phyloP scores from a whole-genome alignment of 805 yeast species.

The Grigorovia humatica region DNA sequence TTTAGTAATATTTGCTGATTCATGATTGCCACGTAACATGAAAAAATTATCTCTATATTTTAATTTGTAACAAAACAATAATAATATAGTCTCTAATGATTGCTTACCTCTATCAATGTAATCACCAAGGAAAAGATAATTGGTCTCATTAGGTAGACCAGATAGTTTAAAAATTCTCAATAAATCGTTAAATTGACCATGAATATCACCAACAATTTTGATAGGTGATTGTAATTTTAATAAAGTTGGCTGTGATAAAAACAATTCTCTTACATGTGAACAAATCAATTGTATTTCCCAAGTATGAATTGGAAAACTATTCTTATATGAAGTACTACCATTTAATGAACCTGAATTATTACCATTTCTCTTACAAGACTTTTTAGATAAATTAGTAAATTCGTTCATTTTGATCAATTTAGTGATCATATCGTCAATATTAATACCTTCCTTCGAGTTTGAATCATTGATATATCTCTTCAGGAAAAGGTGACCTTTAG shows the following conservation, averaged over 20 bases:
- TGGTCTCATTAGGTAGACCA: slow-evolving; percentile 91
- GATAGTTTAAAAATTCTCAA: slow-evolving; percentile 85
- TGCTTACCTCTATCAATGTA: slow-evolving; percentile 98
- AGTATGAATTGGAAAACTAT: slow-evolving; percentile 36
- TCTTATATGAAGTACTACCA: slow-evolving; percentile 15
- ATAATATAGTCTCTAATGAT: slow-evolving; percentile 80
- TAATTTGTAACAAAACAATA: slow-evolving; percentile 84
- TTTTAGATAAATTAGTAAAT: background rate
- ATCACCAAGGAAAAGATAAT: slow-evolving; percentile 88
- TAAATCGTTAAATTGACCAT: slow-evolving; percentile 90
- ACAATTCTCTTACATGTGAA: slow-evolving; percentile 47
- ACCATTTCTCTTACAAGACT: background rate
- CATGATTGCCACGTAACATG: slow-evolving; percentile 90
- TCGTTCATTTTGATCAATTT: slow-evolving; percentile 39
- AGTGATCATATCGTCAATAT: slow-evolving; percentile 55
- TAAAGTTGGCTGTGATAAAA: slow-evolving; percentile 54
- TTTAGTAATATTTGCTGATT: slow-evolving; percentile 91
- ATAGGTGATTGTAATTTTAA: slow-evolving; percentile 66
- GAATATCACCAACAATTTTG: slow-evolving; percentile 85
- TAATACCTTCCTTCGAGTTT: slow-evolving; percentile 26
- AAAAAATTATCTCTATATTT: slow-evolving; percentile 95
- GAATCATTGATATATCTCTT: slow-evolving; percentile 24
- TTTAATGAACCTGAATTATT: background rate
- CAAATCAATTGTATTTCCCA: slow-evolving; percentile 50
- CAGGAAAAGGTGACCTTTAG: slow-evolving; percentile 14